Conservation (phyloP, 768 basidiomycete genomes). For the Dioszegia aurantiaca region DNA sequence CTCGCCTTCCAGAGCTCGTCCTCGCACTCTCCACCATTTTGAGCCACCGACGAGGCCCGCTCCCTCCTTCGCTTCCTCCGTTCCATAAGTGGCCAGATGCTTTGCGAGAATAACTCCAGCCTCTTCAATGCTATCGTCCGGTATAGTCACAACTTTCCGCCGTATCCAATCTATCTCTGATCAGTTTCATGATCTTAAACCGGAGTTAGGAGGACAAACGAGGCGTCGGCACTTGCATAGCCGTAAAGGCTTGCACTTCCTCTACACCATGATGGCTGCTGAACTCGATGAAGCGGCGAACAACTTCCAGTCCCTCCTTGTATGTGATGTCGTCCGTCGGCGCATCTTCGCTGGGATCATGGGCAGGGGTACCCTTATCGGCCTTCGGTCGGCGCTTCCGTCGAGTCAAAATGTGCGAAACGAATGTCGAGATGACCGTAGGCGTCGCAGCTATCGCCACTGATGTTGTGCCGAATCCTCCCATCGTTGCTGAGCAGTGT, state of each 20-base stretch:
- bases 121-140: slow-evolving; percentile 33
- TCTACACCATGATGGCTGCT: slow-evolving; percentile 50
- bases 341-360: background rate
- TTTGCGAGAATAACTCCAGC: slow-evolving; percentile 45
- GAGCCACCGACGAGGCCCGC: slow-evolving; percentile 49
- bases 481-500: background rate
- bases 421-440: slow-evolving; percentile 47
- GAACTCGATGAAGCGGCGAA: slow-evolving; percentile 49
- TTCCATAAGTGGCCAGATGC: slow-evolving; percentile 47
- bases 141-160: slow-evolving; percentile 42
- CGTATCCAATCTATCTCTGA: slow-evolving; percentile 44
- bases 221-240: slow-evolving; percentile 45
- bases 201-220: slow-evolving; percentile 24
- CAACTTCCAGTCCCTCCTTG: slow-evolving; percentile 51
- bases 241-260: slow-evolving; percentile 52
- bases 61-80: slow-evolving; percentile 32
- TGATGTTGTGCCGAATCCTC: slow-evolving; percentile 30
- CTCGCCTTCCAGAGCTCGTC: slow-evolving; percentile 49
- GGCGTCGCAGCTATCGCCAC: slow-evolving; percentile 46
- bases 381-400: slow-evolving; percentile 25
- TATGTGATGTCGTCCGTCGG: slow-evolving; percentile 47
- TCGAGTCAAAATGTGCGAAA: slow-evolving; percentile 41
- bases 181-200: slow-evolving; percentile 11
- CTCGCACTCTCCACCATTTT: slow-evolving; percentile 52
- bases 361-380: slow-evolving; percentile 13